Conservation (phyloP, 2,329 filamentous ascomycete genomes). For the Emmonsiellopsis sp. region DNA sequence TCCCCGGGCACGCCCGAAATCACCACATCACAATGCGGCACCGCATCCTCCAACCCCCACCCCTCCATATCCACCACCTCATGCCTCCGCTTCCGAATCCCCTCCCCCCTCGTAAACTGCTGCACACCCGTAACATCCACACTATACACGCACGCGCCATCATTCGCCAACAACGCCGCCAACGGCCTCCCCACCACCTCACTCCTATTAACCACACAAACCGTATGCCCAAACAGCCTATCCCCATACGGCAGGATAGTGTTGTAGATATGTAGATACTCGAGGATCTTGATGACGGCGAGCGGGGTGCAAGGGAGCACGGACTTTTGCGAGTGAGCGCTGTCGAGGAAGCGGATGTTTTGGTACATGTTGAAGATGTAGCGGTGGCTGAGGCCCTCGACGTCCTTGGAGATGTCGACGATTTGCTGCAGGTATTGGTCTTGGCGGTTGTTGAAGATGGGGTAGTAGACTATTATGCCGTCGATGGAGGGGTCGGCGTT, state of each 20-base stretch:
- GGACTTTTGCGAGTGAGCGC: conserved; percentile 60
- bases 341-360: conserved; percentile 88
- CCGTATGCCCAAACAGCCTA: conserved; percentile 82
- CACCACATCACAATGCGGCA: conserved; percentile 85
- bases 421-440: conserved; percentile 96
- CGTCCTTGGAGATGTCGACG: conserved; percentile 81
- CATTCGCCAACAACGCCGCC: conserved; percentile 87
- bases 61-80: conserved; percentile 76
- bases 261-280: conserved; percentile 95
- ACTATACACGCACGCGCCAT: conserved; percentile 90
- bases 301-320: conserved; percentile 93
- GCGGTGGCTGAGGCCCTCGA: conserved; percentile 86
- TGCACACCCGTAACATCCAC: conserved; percentile 89
- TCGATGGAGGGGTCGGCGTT: conserved; percentile 71
- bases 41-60: conserved; percentile 69
- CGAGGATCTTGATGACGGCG: conserved; percentile 92
- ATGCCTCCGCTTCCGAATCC: conserved; percentile 76
- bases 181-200: conserved; percentile 93
- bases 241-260: conserved; percentile 87
- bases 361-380: conserved; percentile 99
- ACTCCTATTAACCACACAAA: conserved; percentile 92
- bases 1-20: conserved; percentile 87
- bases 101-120: conserved; percentile 81
- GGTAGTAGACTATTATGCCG: conserved; percentile 96
- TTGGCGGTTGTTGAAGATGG: conserved; percentile 83